phyloP scores from a whole-genome alignment of 352 stramenopile species.

The Pythium aristosporum region DNA sequence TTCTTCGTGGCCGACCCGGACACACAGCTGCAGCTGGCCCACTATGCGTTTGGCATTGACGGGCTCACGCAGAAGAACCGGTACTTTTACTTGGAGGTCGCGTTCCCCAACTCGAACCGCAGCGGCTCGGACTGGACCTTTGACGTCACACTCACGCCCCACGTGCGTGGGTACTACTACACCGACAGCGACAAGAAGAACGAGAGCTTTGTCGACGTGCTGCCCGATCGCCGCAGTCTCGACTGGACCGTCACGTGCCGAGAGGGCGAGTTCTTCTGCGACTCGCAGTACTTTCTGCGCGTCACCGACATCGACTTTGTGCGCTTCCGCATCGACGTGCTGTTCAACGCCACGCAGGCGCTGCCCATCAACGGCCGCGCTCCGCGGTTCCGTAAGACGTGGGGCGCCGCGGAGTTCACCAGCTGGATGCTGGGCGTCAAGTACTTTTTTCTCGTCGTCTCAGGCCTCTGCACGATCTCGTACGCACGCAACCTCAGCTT shows the following conservation, averaged over 20 bases:
- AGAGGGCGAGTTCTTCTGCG: constrained; percentile 34
- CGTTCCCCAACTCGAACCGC: constrained; percentile 44
- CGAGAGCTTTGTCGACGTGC: constrained; percentile 38
- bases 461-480: constrained; percentile 33
- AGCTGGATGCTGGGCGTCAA: constrained; percentile 61
- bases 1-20: constrained; percentile 29
- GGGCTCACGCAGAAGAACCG: constrained; percentile 48
- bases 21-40: constrained; percentile 35
- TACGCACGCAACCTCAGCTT: constrained; percentile 48
- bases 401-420: constrained; percentile 47
- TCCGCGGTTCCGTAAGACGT: constrained; percentile 56
- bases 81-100: constrained; percentile 61
- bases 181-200: constrained; percentile 20
- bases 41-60: constrained; percentile 61
- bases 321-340: constrained; percentile 52
- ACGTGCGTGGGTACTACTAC: constrained; percentile 48
- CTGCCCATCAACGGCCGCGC: constrained; percentile 36
- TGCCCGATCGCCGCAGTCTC: constrained; percentile 36
- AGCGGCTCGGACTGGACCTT: constrained; percentile 32
- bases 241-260: constrained; percentile 37
- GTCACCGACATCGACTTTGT: constrained; percentile 57
- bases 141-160: constrained; percentile 50
- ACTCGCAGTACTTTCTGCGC: constrained; percentile 48
- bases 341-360: constrained; percentile 56
- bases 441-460: constrained; percentile 52